Conservation (phyloP, 805 yeast genomes). For the Maudiozyma saulgeensis region DNA sequence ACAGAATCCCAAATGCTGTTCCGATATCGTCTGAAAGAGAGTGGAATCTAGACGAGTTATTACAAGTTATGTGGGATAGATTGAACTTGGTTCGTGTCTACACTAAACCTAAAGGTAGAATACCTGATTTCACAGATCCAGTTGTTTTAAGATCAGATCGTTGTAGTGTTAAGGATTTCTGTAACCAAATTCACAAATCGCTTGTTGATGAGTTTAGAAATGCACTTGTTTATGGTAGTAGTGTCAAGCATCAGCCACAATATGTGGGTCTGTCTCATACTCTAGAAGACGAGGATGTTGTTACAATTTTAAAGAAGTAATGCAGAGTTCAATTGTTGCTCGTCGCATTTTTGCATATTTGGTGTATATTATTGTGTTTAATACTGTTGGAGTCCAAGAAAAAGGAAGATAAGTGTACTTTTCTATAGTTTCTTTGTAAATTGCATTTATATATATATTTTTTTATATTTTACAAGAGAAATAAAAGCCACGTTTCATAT, state of each 20-base stretch:
- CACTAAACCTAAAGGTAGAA: slow-evolving; percentile 90
- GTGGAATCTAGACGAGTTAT: slow-evolving; percentile 92
- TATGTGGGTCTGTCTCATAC: slow-evolving; percentile 80
- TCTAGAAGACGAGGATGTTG: slow-evolving; percentile 93
- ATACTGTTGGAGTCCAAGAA: too few relatives aligned
- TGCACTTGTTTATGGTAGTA: slow-evolving; percentile 86
- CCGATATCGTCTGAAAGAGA: slow-evolving; percentile 94
- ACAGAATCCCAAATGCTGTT: slow-evolving; percentile 92
- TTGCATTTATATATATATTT: too few relatives aligned
- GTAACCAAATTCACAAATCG: slow-evolving; percentile 92
- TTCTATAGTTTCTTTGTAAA: too few relatives aligned
- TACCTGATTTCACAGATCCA: slow-evolving; percentile 93
- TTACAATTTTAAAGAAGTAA: slow-evolving; percentile 76
- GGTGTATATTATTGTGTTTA: too few relatives aligned
- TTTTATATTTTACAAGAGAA: too few relatives aligned
- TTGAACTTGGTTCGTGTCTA: slow-evolving; percentile 88
- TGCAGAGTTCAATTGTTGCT: not conserved
- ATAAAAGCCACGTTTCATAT: too few relatives aligned
- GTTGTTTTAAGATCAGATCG: slow-evolving; percentile 79
- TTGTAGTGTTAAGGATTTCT: slow-evolving; percentile 87
- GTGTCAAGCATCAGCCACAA: slow-evolving; percentile 97
- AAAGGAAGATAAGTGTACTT: not conserved
- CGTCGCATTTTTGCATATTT: too few relatives aligned
- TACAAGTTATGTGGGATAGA: slow-evolving; percentile 93
- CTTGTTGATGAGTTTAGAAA: slow-evolving; percentile 87